These are phyloP conservation scores for Coix lacrymajobi DNA, from an alignment of 176 grass and related monocot genomes.

Conservation along the genomic window DNA sequence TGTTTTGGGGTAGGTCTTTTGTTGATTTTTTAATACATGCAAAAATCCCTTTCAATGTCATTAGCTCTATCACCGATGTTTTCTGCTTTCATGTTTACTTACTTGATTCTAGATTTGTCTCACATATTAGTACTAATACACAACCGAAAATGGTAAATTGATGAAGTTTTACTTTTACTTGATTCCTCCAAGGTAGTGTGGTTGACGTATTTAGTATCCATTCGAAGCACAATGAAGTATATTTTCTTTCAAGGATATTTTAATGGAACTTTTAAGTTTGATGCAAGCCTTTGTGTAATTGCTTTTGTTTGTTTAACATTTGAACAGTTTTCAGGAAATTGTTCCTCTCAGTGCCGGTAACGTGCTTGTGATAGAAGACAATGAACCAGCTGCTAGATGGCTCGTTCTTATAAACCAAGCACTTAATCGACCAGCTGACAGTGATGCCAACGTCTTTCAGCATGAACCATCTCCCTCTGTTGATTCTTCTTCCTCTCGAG, in stretches of 20 bases:
- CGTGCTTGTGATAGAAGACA: conserved; percentile 79
- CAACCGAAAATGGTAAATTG: background rate
- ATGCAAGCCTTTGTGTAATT: background rate
- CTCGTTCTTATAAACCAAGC: conserved; percentile 82
- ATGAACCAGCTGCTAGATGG: conserved; percentile 73
- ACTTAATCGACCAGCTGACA: conserved; percentile 45
- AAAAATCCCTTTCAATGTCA: background rate
- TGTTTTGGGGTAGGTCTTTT: conserved; percentile 72
- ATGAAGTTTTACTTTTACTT: background rate
- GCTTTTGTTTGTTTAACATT: conserved; percentile 20
- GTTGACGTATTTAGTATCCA: background rate
- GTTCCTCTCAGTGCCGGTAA: conserved; percentile 90
- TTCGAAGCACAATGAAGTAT: background rate
- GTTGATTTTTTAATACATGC: background rate
- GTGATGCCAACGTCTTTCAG: conserved; percentile 38
- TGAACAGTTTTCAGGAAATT: conserved; percentile 96
- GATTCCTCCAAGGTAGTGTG: background rate
- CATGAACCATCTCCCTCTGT: conserved; percentile 34
- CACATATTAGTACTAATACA: background rate
- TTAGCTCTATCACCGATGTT: background rate
- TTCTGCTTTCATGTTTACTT: background rate
- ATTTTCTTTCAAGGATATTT: conserved; percentile 1
- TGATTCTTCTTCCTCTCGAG: conserved; percentile 48
- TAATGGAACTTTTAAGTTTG: background rate
- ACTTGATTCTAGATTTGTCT: background rate